phyloP scores from a whole-genome alignment of 106 monocot species.

The Triglochin maritima region DNA sequence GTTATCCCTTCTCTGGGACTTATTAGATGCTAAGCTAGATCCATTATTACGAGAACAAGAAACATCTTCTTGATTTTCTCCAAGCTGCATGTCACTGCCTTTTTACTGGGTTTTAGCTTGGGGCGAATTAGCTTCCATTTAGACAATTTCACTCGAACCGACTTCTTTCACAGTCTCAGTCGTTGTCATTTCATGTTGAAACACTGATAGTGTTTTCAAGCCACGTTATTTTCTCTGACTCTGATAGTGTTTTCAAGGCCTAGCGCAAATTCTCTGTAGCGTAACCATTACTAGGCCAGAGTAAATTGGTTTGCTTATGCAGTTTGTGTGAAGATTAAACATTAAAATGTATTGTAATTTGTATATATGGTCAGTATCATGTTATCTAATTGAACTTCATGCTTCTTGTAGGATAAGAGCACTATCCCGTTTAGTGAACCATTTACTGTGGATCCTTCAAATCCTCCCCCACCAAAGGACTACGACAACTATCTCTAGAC shows the following conservation, averaged over 20 bases:
- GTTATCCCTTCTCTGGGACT: constrained; percentile 24
- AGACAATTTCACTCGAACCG: constrained; percentile 38
- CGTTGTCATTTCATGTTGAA: constrained; percentile 5
- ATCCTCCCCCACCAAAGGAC: too few relatives aligned
- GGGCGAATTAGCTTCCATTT: constrained; percentile 30
- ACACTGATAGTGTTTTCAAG: too few relatives aligned
- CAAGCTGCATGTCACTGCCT: constrained; percentile 4
- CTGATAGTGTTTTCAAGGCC: constrained; percentile 80
- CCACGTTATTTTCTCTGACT: constrained; percentile 95
- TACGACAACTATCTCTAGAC: too few relatives aligned
- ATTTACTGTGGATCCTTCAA: too few relatives aligned
- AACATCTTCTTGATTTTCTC: constrained; percentile 24
- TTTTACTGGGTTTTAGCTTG: constrained; percentile 8
- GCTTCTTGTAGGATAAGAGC: too few relatives aligned
- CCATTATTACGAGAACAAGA: constrained; percentile 23
- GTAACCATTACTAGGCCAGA: too few relatives aligned
- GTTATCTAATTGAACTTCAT: too few relatives aligned
- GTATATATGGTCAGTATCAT: too few relatives aligned
- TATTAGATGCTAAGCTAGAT: not conserved
- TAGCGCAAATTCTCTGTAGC: constrained; percentile 72
- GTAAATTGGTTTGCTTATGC: too few relatives aligned
- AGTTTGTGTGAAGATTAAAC: too few relatives aligned
- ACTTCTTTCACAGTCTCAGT: constrained; percentile 12
- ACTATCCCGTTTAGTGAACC: too few relatives aligned
- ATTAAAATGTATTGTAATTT: too few relatives aligned